Evolutionary conservation across 148 eudicot species (phyloP).

Genomic region (Chenopodium suecicum): DNA sequence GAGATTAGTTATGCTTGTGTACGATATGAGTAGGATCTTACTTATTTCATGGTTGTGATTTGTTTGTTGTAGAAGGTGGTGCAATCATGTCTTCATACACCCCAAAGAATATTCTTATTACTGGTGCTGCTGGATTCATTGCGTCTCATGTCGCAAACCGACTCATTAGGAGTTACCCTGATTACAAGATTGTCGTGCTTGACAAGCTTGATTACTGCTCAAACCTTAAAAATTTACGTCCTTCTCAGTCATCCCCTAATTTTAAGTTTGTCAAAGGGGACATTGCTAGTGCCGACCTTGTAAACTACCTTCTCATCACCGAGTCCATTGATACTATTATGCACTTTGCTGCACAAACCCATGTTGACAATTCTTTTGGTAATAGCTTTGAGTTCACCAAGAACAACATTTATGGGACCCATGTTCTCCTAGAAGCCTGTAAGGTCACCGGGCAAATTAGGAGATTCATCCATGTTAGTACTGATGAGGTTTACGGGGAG

Average conservation of each 20-base stretch:
- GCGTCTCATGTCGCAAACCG: conserved; percentile 82
- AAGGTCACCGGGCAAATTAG: conserved; percentile 64
- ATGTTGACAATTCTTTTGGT: conserved; percentile 85
- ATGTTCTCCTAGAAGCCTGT: conserved; percentile 82
- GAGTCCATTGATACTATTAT: conserved; percentile 74
- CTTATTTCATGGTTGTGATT: conserved; percentile 8
- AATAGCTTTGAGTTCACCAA: conserved; percentile 79
- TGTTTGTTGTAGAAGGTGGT: conserved; percentile 24
- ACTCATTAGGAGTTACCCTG: conserved; percentile 57
- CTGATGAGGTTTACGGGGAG: conserved; percentile 91
- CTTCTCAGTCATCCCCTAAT: conserved; percentile 62
- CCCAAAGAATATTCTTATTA: conserved; percentile 74
- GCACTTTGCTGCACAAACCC: conserved; percentile 93
- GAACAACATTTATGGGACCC: conserved; percentile 75
- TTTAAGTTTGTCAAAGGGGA: conserved; percentile 80
- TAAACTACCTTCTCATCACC: conserved; percentile 55
- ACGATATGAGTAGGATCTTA: conserved; percentile 21
- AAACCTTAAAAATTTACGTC: conserved; percentile 56
- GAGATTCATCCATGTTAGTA: conserved; percentile 84
- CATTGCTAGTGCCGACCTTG: conserved; percentile 71
- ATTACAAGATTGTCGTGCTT: conserved; percentile 68
- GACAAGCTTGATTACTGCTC: conserved; percentile 85
- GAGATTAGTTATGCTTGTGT: neutral
- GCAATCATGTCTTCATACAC: conserved; percentile 48
- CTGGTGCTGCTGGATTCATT: conserved; percentile 87